Evolutionary conservation across 2,329 filamentous ascomycete genomes (phyloP).

Genomic region (Fusarium verticillioides): DNA sequence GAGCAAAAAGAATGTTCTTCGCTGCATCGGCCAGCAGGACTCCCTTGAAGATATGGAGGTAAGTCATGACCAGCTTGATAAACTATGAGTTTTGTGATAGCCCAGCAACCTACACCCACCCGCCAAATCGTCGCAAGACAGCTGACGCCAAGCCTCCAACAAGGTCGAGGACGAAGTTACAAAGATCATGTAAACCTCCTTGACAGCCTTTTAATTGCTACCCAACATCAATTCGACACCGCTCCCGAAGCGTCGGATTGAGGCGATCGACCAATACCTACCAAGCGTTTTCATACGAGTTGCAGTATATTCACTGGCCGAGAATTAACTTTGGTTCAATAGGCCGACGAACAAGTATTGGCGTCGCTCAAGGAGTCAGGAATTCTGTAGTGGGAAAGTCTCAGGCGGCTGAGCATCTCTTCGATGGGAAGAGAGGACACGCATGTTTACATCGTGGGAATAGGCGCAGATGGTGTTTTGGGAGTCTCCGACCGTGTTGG

Average conservation of each 20-base stretch:
- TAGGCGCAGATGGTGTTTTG: constrained; percentile 45
- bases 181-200: constrained; percentile 79
- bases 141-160: constrained; percentile 46
- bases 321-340: constrained; percentile 47
- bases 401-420: constrained; percentile 49
- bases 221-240: constrained; percentile 26
- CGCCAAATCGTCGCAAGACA: constrained; percentile 33
- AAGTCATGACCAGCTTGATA: constrained; percentile 57
- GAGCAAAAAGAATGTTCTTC: constrained; percentile 98
- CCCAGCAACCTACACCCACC: constrained; percentile 26
- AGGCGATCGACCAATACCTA: constrained; percentile 21
- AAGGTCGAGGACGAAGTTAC: constrained; percentile 92
- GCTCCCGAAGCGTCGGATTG: constrained; percentile 33
- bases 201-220: constrained; percentile 32
- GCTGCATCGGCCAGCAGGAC: constrained; percentile 97
- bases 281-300: constrained; percentile 17
- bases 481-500: constrained; percentile 47
- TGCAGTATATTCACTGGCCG: constrained; percentile 23
- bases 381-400: constrained; percentile 47
- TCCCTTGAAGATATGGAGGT: constrained; percentile 99
- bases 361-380: constrained; percentile 45
- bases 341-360: constrained; percentile 45
- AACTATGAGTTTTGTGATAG: constrained; percentile 31
- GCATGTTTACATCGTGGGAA: constrained; percentile 43
- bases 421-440: constrained; percentile 50